phyloP scores from a whole-genome alignment of 345 rosid genomes.

The Geranium rotundifolium region DNA sequence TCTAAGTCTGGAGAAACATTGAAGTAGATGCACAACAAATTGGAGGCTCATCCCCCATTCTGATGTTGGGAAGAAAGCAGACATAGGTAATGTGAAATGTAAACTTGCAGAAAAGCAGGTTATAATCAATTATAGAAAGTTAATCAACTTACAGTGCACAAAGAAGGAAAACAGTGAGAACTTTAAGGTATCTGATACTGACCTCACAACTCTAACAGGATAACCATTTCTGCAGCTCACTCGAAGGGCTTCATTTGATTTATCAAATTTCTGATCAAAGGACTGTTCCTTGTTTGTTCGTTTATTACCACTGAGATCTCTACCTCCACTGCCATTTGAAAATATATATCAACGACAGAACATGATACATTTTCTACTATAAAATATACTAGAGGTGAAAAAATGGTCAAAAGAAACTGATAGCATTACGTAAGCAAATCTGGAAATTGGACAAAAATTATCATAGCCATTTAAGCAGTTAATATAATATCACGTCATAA shows the following conservation, averaged over 20 bases:
- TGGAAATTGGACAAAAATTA: background rate
- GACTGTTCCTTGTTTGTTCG: constrained; percentile 61
- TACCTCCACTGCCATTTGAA: constrained; percentile 50
- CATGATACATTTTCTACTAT: background rate
- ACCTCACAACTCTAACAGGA: constrained; percentile 85
- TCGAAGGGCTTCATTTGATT: constrained; percentile 48
- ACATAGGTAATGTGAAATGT: background rate
- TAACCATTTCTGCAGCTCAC: constrained; percentile 68
- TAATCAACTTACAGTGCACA: background rate
- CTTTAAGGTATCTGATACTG: background rate
- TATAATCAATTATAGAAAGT: background rate
- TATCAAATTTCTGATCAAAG: constrained; percentile 53
- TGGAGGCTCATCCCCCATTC: background rate
- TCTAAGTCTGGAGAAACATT: background rate
- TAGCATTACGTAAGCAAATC: no score
- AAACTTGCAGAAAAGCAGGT: background rate
- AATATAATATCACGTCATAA: no score
- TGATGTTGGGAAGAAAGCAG: background rate
- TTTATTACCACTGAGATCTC: constrained; percentile 69
- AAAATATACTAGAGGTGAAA: no score
- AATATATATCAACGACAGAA: background rate
- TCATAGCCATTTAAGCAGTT: background rate
- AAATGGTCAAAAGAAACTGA: no score
- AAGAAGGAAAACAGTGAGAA: background rate
- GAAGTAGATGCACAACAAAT: background rate